phyloP scores from a whole-genome alignment of 73 alveolate species.

The Halteria grandinella region DNA sequence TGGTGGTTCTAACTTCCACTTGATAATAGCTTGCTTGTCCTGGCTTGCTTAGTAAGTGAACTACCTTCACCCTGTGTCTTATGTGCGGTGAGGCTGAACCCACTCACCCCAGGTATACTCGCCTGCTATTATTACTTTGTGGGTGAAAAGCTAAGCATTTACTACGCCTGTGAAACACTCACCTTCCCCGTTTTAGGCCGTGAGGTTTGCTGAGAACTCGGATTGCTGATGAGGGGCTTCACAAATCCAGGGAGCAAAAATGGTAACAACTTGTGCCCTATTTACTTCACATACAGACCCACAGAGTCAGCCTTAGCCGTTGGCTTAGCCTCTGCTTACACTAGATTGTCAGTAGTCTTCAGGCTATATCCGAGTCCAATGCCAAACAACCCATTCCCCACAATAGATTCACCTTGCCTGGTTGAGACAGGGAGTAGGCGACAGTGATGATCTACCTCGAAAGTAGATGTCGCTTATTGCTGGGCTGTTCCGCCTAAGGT shows the following conservation, averaged over 20 bases:
- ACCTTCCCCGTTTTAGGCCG: no score
- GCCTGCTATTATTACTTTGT: no score
- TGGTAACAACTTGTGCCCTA: conserved; percentile 10
- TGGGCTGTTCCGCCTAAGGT: not conserved
- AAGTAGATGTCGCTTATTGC: not conserved
- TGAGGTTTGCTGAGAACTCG: no score
- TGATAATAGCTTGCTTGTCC: no score
- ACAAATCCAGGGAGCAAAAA: conserved; percentile 8
- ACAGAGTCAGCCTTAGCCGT: conserved; percentile 46
- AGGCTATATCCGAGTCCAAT: conserved; percentile 64
- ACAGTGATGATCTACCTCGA: not conserved
- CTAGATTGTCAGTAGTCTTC: conserved; percentile 43
- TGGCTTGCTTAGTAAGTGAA: no score
- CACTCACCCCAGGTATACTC: no score
- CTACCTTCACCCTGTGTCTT: no score
- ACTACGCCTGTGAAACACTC: no score
- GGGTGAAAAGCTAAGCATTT: no score
- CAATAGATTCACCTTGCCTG: not conserved
- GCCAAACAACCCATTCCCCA: conserved; percentile 35
- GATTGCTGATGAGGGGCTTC: no score
- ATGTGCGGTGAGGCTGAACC: no score
- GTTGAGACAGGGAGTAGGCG: not conserved
- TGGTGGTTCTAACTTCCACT: no score
- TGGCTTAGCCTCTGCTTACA: conserved; percentile 54
- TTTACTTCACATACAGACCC: conserved; percentile 40